phyloP scores from a whole-genome alignment of 2,329 filamentous ascomycete genomes.

The Pyrenochaeta sp. region DNA sequence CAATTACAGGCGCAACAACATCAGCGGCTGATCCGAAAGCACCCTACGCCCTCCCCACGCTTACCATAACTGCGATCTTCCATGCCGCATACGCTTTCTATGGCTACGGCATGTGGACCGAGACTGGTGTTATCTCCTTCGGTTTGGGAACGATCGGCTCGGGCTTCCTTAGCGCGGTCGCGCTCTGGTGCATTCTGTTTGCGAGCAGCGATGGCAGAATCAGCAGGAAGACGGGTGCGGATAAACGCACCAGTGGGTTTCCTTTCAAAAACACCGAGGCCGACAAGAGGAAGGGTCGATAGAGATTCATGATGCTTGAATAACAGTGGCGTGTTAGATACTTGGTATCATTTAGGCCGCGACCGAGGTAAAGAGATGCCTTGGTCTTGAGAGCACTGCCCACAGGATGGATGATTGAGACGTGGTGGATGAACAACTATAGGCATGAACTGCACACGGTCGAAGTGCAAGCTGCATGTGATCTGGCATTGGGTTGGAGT shows the following conservation, averaged over 20 bases:
- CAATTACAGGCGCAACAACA: conserved; percentile 43
- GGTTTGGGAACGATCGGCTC: conserved; percentile 67
- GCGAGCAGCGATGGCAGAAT: conserved; percentile 65
- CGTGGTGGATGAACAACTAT: not conserved
- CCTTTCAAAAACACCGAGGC: conserved; percentile 70
- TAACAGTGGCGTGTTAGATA: not conserved
- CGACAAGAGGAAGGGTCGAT: conserved; percentile 57
- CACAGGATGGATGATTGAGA: not conserved
- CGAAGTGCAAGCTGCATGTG: not conserved
- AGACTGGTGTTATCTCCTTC: conserved; percentile 65
- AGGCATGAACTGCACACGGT: not conserved
- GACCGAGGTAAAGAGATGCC: not conserved
- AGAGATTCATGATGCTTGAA: conserved; percentile 8
- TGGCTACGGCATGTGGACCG: conserved; percentile 72
- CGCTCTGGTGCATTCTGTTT: conserved; percentile 71
- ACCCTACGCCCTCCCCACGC: conserved; percentile 66
- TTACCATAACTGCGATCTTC: conserved; percentile 72
- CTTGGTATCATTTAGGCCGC: not conserved
- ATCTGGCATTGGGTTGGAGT: not conserved
- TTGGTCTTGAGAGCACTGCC: not conserved
- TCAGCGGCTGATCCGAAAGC: conserved; percentile 48
- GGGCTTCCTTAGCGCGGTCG: conserved; percentile 66
- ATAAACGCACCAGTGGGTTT: conserved; percentile 72
- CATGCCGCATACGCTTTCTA: conserved; percentile 65
- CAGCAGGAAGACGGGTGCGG: conserved; percentile 69